These are phyloP conservation scores for Astrocystis sublimbata DNA, from an alignment of 495 filamentous ascomycete species.

Conservation along the genomic window DNA sequence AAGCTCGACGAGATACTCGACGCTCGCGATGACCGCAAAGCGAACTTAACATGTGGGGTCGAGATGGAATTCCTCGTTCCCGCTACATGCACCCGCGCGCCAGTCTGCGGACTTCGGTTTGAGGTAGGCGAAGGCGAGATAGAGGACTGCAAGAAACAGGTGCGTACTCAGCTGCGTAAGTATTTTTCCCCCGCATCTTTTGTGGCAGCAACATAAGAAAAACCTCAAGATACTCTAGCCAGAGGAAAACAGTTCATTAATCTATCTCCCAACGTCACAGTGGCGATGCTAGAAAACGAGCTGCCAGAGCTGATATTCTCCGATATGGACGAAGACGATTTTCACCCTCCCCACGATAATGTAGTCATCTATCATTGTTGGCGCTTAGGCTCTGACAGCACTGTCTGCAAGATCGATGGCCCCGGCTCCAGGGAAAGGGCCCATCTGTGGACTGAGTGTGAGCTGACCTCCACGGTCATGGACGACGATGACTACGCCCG, in stretches of 20 bases:
- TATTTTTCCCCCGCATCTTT: not conserved
- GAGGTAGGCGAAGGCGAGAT: no score
- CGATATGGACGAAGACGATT: not conserved
- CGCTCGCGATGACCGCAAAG: conserved; percentile 15
- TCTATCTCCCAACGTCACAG: not conserved
- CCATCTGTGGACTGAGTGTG: conserved; percentile 18
- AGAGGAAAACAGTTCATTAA: no score
- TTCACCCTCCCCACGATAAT: not conserved
- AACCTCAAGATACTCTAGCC: not conserved
- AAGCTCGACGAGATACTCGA: conserved; percentile 23
- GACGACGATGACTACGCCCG: conserved; percentile 17
- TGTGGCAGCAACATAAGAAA: not conserved
- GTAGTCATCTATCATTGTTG: conserved; percentile 21
- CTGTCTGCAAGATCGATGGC: not conserved
- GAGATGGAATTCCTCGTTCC: conserved; percentile 29
- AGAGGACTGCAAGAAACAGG: not conserved
- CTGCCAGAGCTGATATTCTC: conserved; percentile 5
- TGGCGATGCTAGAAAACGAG: not conserved
- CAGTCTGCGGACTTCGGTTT: conserved; percentile 23
- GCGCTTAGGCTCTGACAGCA: conserved; percentile 19
- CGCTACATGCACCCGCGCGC: not conserved
- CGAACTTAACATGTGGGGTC: conserved; percentile 24
- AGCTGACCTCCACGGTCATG: conserved; percentile 26
- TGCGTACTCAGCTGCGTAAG: conserved; percentile 1
- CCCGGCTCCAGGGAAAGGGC: not conserved